Evolutionary conservation across 805 yeast genomes (phyloP), one percentile per base, ranked within the genome.

Genomic region (Saturnispora ahearnii): DNA sequence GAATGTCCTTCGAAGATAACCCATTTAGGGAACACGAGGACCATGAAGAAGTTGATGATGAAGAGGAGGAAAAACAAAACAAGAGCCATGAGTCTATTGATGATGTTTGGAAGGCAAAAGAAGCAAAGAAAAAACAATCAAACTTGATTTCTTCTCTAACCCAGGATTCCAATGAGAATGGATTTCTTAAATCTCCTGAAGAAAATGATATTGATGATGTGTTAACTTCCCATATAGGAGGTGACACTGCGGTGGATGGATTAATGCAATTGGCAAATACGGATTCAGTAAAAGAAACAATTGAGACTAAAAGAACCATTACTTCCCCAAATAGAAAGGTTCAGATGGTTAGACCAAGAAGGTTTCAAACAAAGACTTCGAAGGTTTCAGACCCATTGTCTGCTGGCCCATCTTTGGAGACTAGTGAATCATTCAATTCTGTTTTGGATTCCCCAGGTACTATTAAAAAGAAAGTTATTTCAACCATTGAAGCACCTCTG

Each of bases 401-500:
- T 13, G 52, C 52, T 5, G 50, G 51, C 8, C 4, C 31, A 24
- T 26, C 30, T 5, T 12, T 22, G 22, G 18, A 12, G 12, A 3
- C 18, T 12, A 36, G 10, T 10, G 37, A 49, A 24, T 13, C 15
- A 59, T 57, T 34, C 59, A 61, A 7, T 54, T 62, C 51, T 69
- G 18, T 41, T 18, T 18, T n/a, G 21, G 44, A 46, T 6, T 69
- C 22, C 66, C 73, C 22, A 57, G 62, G 44, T 65, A 67, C 37
- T 34, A 52, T 56, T 26, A 50, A 51, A 38, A 52, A 53, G 28
- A 56, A 52, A 47, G 34, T 51, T 11, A 53, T 57, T 4, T 45
- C 45, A 8, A 51, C 50, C 30, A 71, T 75, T 0, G 77, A 81
- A 33, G 76, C 74, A 5, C 85, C 85, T 3, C 64, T 80, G 43